phyloP scores from a whole-genome alignment of 192 early-diverging fungal genomes.

The Entrophospora sp. region DNA sequence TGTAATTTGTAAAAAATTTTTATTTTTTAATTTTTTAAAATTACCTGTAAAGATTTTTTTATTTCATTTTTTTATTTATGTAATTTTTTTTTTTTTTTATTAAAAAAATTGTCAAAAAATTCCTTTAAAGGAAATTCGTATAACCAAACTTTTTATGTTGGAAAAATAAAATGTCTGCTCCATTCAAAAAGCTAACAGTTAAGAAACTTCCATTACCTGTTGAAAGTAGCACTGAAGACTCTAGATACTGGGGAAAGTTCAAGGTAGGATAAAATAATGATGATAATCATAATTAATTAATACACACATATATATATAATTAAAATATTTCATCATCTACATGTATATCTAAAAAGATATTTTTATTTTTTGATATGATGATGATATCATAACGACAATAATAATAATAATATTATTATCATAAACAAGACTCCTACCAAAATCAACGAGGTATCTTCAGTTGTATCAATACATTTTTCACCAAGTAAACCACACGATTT shows the following conservation, averaged over 20 bases:
- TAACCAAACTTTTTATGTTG: neutral
- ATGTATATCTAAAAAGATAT: too few relatives aligned
- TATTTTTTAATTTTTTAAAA: too few relatives aligned
- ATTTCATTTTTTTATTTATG: too few relatives aligned
- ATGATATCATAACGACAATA: too few relatives aligned
- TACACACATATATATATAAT: slow-evolving; percentile 6
- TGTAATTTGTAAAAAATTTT: too few relatives aligned
- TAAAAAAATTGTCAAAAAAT: neutral
- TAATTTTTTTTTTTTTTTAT: too few relatives aligned
- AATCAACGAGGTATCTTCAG: slow-evolving; percentile 80
- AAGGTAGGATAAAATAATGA: slow-evolving; percentile 30
- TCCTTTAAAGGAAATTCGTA: too few relatives aligned
- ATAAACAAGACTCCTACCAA: slow-evolving; percentile 67
- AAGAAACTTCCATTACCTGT: neutral
- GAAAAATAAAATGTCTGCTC: neutral
- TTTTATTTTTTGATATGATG: neutral
- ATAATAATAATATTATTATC: neutral
- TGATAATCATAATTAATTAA: neutral
- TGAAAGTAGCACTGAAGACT: slow-evolving; percentile 37
- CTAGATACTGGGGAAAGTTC: slow-evolving; percentile 71
- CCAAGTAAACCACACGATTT: slow-evolving; percentile 77
- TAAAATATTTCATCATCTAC: too few relatives aligned
- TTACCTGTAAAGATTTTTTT: too few relatives aligned
- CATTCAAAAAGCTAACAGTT: slow-evolving; percentile 5
- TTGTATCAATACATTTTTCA: slow-evolving; percentile 76